phyloP scores from a whole-genome alignment of 2,329 filamentous ascomycete genomes.

The Berkeleyomyces basicola region DNA sequence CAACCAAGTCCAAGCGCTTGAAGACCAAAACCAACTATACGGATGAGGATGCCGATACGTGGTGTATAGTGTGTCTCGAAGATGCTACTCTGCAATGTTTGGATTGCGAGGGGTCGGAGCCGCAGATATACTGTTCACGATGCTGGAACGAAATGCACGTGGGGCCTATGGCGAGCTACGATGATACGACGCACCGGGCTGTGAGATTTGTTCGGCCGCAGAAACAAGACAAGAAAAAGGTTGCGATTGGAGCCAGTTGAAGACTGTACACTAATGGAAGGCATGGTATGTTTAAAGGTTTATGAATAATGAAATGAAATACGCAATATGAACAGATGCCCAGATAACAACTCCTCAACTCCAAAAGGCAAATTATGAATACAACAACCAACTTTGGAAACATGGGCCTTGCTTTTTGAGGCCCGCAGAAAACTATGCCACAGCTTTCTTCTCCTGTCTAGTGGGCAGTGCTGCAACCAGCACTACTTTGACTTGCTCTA shows the following conservation, averaged over 20 bases:
- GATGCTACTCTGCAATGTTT: constrained; percentile 57
- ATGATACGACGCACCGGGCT: constrained; percentile 53
- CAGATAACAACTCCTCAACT: not conserved
- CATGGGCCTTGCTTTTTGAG: not conserved
- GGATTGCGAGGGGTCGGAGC: constrained; percentile 47
- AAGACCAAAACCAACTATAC: constrained; percentile 31
- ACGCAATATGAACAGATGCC: not conserved
- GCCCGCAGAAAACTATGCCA: not conserved
- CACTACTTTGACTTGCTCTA: not conserved
- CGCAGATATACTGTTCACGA: constrained; percentile 48
- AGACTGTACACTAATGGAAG: not conserved
- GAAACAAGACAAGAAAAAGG: constrained; percentile 19
- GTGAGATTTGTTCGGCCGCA: constrained; percentile 35
- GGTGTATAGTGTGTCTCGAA: constrained; percentile 72
- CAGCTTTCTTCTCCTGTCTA: not conserved
- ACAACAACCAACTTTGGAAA: not conserved
- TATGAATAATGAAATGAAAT: constrained; percentile 3
- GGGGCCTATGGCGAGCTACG: constrained; percentile 49
- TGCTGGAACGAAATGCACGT: constrained; percentile 75
- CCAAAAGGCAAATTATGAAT: not conserved
- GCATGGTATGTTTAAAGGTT: not conserved
- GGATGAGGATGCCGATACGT: constrained; percentile 56
- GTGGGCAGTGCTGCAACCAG: not conserved
- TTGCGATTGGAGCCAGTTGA: constrained; percentile 23
- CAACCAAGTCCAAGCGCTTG: constrained; percentile 26